Percentiles rank a stretch among this genome's conserved stretches.
Conservation (phyloP, 148 eudicot species). For the Mesembryanthemum crystallinum region DNA sequence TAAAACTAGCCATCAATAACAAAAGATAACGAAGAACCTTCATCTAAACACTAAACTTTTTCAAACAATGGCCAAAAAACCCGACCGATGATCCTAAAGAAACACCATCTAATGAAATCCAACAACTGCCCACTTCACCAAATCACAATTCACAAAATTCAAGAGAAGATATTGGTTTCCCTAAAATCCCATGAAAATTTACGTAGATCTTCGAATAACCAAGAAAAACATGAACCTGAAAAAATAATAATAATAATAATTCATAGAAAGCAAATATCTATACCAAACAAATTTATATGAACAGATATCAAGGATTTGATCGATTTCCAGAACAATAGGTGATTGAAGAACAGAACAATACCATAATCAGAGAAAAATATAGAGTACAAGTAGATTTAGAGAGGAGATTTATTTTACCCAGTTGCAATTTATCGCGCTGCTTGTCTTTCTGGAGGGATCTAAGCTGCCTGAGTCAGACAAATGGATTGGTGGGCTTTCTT, state of each 20-base stretch:
- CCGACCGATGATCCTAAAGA: constrained; percentile 7
- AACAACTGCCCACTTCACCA: constrained; percentile 26
- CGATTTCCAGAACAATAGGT: constrained; percentile 8
- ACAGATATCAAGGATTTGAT: background rate
- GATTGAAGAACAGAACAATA: background rate
- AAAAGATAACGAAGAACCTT: background rate
- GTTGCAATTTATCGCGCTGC: background rate
- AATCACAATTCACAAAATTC: constrained; percentile 13
- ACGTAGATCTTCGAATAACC: constrained; percentile 4
- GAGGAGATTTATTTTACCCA: background rate
- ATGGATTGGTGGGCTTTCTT: constrained; percentile 29
- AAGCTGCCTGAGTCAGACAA: constrained; percentile 21
- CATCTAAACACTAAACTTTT: background rate
- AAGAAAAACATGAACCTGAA: background rate
- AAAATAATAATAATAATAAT: background rate
- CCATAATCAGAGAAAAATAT: background rate
- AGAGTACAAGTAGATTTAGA: background rate
- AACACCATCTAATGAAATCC: constrained; percentile 6
- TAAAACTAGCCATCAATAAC: background rate
- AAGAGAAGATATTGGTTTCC: too few relatives aligned
- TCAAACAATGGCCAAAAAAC: constrained; percentile 1
- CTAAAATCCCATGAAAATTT: constrained; percentile 11
- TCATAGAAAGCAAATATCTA: background rate
- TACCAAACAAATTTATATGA: background rate
- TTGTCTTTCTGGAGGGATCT: background rate